phyloP scores from a whole-genome alignment of 192 early-diverging fungal genomes.

The Glomus cerebriforme region DNA sequence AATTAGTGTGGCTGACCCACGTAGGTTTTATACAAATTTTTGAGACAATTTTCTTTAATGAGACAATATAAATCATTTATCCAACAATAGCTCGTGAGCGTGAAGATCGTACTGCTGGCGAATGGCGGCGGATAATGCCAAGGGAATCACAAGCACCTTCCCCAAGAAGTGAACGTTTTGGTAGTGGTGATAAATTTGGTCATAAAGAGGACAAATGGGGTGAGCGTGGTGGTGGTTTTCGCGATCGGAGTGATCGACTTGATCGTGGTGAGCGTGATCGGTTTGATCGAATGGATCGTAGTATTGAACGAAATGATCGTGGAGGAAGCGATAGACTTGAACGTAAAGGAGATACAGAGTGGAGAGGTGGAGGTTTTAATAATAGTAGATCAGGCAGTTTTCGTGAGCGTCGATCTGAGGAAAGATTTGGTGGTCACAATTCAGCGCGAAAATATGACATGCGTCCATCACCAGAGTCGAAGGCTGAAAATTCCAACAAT shows the following conservation, averaged over 20 bases:
- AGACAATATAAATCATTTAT: constrained; percentile 4
- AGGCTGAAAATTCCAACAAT: not conserved
- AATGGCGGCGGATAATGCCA: constrained; percentile 55
- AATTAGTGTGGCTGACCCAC: constrained; percentile 87
- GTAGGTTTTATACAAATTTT: constrained; percentile 49
- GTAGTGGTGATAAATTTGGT: constrained; percentile 37
- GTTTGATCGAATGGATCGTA: constrained; percentile 26
- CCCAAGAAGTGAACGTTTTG: constrained; percentile 44
- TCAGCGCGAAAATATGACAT: constrained; percentile 11
- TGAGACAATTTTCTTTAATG: not conserved
- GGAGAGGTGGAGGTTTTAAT: constrained; percentile 43
- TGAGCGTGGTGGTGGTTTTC: constrained; percentile 44
- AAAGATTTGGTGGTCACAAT: constrained; percentile 20
- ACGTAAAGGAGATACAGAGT: constrained; percentile 46
- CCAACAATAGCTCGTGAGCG: constrained; percentile 47
- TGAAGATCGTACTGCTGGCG: constrained; percentile 62
- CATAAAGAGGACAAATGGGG: constrained; percentile 36
- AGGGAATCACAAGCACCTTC: constrained; percentile 45
- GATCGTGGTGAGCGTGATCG: constrained; percentile 38
- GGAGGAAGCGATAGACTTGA: constrained; percentile 38
- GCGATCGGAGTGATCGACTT: constrained; percentile 37
- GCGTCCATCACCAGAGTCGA: not conserved
- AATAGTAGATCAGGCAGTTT: constrained; percentile 22
- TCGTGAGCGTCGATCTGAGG: constrained; percentile 27
- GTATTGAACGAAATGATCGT: constrained; percentile 37